Base-by-base conservation (phyloP, 192 early-diverging fungal genomes). In the Spizellomyces punctatus region DNA sequence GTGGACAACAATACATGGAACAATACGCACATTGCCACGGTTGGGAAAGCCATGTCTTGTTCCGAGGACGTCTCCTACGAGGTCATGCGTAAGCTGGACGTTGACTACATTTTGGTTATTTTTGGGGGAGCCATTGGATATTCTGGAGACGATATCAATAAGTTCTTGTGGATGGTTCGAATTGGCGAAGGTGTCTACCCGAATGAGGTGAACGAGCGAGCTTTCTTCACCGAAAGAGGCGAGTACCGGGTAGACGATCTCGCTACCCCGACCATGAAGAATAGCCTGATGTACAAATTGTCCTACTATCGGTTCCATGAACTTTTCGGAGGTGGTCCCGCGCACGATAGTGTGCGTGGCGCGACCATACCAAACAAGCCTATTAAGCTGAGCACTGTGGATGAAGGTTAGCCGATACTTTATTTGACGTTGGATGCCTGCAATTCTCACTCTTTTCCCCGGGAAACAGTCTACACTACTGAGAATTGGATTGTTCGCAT, bases 1-100 rank as follows among this genome's bases (percentile, higher is more conserved):
- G 98, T 99, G 19, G 98, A 99, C 84, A 99, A 99, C 88, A 99
- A 99, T 78, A 99, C 98, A 4, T 99, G 98, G 98, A 99, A 99
- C 90, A 99, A 99, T 88, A 99, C 98, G 5, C 98, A 99, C 69
- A 99, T 99, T 76, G 98, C 98, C 12, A 94, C 92, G 0, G 98
- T 99, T 14, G 98, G 98, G 43, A 92, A 91, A 75, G 95, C 92
- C 47, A 92, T 99, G 91, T 82, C 95, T 3, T 91, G 89, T 10
- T 82, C 87, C 21, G 97, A 99, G 78, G 94, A 98, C 27, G 92
- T 91, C 4, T 87, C 95, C 1, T 99, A 98, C 72, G 87, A 93
- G 67, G 85, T 99, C 27, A 93, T 98, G 76, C 84, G 90, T 36
- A 83, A 85, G 57, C 94, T 93, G 72, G 97, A 99, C 83, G 98